phyloP scores from a whole-genome alignment of 768 basidiomycete species.

The Multifurca ochricompacta region DNA sequence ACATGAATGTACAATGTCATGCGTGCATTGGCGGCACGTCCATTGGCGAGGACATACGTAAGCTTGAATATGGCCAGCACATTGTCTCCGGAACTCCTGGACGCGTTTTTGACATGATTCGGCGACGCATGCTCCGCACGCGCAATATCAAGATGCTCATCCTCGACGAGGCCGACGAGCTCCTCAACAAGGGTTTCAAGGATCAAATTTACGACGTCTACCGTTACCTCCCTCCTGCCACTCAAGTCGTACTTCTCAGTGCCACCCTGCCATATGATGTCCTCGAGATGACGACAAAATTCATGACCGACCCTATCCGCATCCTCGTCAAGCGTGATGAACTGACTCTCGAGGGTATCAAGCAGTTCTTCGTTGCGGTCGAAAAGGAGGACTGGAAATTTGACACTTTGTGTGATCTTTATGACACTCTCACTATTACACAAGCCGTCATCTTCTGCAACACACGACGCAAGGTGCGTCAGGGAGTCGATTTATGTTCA shows the following conservation, averaged over 20 bases:
- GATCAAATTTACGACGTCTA: constrained; percentile 99
- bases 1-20: constrained; percentile 99
- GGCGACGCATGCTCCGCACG: constrained; percentile 84
- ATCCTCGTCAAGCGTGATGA: constrained; percentile 99
- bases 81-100: constrained; percentile 97
- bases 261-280: constrained; percentile 96
- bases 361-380: constrained; percentile 96
- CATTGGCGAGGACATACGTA: constrained; percentile 95
- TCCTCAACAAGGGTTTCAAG: constrained; percentile 97
- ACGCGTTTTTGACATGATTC: constrained; percentile 99
- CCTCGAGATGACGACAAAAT: constrained; percentile 98
- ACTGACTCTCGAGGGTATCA: constrained; percentile 92
- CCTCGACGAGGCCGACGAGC: constrained; percentile 91
- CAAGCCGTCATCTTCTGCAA: constrained; percentile 99
- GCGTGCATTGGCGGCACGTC: constrained; percentile 97
- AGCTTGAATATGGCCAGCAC: constrained; percentile 95
- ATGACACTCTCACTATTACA: constrained; percentile 97
- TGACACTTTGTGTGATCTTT: constrained; percentile 93
- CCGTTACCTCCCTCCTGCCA: constrained; percentile 92
- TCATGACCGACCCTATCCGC: constrained; percentile 98
- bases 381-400: constrained; percentile 99
- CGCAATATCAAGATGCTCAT: constrained; percentile 98
- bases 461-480: constrained; percentile 82
- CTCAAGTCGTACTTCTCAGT: constrained; percentile 93
- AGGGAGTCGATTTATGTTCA: neutral